These are phyloP conservation scores for Cryptococcus depauperatus DNA, from an alignment of 1,284 basidiomycete species.

Conservation along the genomic window DNA sequence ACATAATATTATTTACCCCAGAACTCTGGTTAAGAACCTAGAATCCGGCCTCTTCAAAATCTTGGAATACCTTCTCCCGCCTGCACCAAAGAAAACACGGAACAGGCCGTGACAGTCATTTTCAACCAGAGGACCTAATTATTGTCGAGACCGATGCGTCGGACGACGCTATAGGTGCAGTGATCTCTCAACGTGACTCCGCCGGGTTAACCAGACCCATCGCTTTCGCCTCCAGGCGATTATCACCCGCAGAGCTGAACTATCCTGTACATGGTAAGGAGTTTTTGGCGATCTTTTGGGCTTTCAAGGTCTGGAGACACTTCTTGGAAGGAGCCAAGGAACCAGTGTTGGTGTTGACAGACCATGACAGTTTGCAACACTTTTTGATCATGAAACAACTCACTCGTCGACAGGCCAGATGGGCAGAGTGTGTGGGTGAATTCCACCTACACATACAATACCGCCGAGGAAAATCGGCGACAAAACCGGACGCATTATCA, in stretches of 20 bases:
- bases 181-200: not conserved
- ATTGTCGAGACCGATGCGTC: not conserved
- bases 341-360: conserved; percentile 37
- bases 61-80: no score
- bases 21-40: no score
- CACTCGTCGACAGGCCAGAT: conserved; percentile 46
- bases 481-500: conserved; percentile 46
- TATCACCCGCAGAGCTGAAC: not conserved
- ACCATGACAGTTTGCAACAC: conserved; percentile 49
- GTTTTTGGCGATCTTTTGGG: conserved; percentile 46
- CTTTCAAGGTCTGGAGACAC: conserved; percentile 46
- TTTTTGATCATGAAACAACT: conserved; percentile 44
- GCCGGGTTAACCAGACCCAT: not conserved
- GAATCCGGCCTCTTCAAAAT: no score
- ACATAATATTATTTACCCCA: no score
- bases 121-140: not conserved
- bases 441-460: conserved; percentile 46
- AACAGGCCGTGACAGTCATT: no score
- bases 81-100: no score
- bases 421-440: conserved; percentile 40
- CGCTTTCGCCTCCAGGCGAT: not conserved
- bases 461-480: conserved; percentile 39
- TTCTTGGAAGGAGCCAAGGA: conserved; percentile 37
- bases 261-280: conserved; percentile 51
- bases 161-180: not conserved